Evolutionary conservation across 2,329 filamentous ascomycete species (phyloP).

Genomic region (Penicillium sp.): DNA sequence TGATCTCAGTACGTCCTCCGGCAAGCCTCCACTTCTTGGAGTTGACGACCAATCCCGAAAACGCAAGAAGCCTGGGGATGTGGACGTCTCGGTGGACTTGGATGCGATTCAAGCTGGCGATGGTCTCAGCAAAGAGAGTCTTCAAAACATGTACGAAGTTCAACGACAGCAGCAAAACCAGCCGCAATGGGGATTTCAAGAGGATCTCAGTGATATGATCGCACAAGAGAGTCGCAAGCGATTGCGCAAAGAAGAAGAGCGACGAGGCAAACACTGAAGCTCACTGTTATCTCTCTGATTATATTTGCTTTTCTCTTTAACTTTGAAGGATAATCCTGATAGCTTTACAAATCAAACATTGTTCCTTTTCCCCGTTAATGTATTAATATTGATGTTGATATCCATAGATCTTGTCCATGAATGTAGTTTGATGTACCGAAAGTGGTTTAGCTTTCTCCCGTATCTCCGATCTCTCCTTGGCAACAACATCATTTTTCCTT

Average conservation of each 20-base stretch:
- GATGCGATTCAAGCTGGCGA: slow-evolving; percentile 75
- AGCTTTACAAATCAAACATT: not conserved
- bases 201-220: slow-evolving; percentile 95
- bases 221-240: slow-evolving; percentile 88
- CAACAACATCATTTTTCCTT: not conserved
- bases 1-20: slow-evolving; percentile 68
- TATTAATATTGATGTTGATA: not conserved
- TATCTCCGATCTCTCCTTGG: not conserved
- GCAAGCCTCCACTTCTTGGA: slow-evolving; percentile 71
- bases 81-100: slow-evolving; percentile 88
- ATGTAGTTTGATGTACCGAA: not conserved
- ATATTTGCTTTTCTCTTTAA: not conserved
- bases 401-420: too few species aligned
- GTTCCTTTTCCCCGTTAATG: not conserved
- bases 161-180: slow-evolving; percentile 65
- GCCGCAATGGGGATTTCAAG: slow-evolving; percentile 74
- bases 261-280: slow-evolving; percentile 57
- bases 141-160: slow-evolving; percentile 77
- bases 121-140: slow-evolving; percentile 79
- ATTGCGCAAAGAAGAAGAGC: slow-evolving; percentile 83
- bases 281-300: not conserved
- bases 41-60: slow-evolving; percentile 75
- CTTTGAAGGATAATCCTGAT: not conserved
- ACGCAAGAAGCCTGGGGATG: slow-evolving; percentile 93
- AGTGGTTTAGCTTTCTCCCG: not conserved